phyloP scores from a whole-genome alignment of 2,329 filamentous ascomycete genomes.

The Cordyceps militaris region DNA sequence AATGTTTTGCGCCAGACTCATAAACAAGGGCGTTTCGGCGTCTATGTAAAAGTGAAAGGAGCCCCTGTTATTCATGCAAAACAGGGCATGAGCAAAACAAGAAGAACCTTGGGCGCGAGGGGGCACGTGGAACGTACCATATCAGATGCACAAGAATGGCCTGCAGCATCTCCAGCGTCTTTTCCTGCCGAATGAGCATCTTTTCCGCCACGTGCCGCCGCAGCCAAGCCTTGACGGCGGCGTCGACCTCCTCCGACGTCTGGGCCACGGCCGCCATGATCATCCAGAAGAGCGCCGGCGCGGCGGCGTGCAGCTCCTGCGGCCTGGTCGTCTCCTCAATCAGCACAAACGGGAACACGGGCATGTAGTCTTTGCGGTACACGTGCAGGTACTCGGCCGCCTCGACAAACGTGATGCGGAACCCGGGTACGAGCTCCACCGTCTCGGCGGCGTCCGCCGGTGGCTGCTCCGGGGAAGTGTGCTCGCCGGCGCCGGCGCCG shows the following conservation, averaged over 20 bases:
- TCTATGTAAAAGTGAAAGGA: slow-evolving; percentile 26
- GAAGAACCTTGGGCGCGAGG: background rate
- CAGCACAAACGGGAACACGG: slow-evolving; percentile 27
- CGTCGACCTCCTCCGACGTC: slow-evolving; percentile 21
- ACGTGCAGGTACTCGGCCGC: slow-evolving; percentile 23
- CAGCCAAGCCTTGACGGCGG: slow-evolving; percentile 22
- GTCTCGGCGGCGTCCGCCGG: background rate
- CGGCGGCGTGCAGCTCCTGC: slow-evolving; percentile 19
- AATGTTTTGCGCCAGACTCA: slow-evolving; percentile 1
- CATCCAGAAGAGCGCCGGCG: slow-evolving; percentile 26
- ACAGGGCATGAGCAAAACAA: background rate
- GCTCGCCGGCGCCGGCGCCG: background rate
- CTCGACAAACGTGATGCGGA: slow-evolving; percentile 22
- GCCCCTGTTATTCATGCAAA: slow-evolving; percentile 19
- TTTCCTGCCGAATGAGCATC: slow-evolving; percentile 24
- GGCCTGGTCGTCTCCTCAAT: slow-evolving; percentile 18
- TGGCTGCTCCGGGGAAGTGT: no score
- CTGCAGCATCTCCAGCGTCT: slow-evolving; percentile 24
- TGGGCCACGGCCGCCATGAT: slow-evolving; percentile 24
- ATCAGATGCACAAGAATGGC: slow-evolving; percentile 23
- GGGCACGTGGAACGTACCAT: slow-evolving; percentile 21
- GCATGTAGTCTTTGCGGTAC: slow-evolving; percentile 23
- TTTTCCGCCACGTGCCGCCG: slow-evolving; percentile 22
- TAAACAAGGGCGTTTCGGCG: background rate
- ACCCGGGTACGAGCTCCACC: slow-evolving; percentile 21